Evolutionary conservation across 2,329 filamentous ascomycete species (phyloP).

Genomic region (Penicillium sp.): DNA sequence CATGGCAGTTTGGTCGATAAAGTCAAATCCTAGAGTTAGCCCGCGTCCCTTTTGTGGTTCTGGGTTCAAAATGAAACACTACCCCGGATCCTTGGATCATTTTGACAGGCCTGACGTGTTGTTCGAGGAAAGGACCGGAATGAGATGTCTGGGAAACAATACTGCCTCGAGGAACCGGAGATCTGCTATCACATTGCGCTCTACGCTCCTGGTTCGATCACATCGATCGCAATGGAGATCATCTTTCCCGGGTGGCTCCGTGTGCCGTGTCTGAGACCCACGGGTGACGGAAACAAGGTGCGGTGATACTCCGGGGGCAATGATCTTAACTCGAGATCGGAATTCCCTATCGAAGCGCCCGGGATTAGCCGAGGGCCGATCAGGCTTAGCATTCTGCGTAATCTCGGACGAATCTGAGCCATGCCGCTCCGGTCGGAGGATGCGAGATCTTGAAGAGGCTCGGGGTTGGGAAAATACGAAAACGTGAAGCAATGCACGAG

Average conservation of each 20-base stretch:
- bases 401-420: background rate
- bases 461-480: background rate
- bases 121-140: background rate
- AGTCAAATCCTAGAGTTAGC: background rate
- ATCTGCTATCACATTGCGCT: slow-evolving; percentile 4
- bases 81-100: background rate
- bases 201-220: slow-evolving; percentile 5
- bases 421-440: slow-evolving; percentile 1
- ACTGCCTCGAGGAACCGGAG: background rate
- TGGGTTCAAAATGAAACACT: background rate
- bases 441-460: background rate
- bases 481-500: background rate
- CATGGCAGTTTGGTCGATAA: slow-evolving; percentile 1
- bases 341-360: background rate
- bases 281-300: slow-evolving; percentile 11
- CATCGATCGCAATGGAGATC: slow-evolving; percentile 14
- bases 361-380: slow-evolving; percentile 1
- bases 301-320: slow-evolving; percentile 12
- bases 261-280: slow-evolving; percentile 22
- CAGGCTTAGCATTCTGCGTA: slow-evolving; percentile 5
- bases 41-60: background rate
- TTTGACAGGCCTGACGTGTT: slow-evolving; percentile 1
- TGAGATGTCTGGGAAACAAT: background rate
- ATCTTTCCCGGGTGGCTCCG: slow-evolving; percentile 11
- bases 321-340: slow-evolving; percentile 6